Evolutionary conservation across 345 rosid genomes (phyloP).

Genomic region (Salix viminalis): DNA sequence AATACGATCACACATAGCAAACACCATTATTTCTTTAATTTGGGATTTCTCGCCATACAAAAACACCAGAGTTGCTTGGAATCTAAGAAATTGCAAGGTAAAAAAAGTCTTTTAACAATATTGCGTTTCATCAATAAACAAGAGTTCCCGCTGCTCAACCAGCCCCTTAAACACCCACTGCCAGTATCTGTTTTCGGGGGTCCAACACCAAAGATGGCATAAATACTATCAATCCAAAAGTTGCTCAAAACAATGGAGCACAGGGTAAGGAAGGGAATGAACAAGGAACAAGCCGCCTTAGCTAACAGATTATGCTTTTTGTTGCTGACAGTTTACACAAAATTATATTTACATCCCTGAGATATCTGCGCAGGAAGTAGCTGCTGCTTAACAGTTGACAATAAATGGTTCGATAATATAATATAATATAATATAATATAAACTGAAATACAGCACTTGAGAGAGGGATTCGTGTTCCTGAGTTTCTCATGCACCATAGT

Average conservation of each 20-base stretch:
- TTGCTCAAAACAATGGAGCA: not conserved
- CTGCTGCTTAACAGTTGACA: not conserved
- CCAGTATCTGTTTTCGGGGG: not conserved
- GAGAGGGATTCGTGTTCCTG: not conserved
- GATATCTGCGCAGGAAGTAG: not conserved
- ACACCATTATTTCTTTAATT: too few relatives aligned
- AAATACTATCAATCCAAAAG: not conserved
- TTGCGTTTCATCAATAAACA: not conserved
- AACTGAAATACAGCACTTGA: not conserved
- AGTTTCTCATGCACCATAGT: slow-evolving; percentile 8
- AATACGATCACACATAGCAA: too few relatives aligned
- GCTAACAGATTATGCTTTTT: not conserved
- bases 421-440: not conserved
- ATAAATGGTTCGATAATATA: not conserved
- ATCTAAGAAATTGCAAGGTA: not conserved
- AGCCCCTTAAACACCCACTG: not conserved
- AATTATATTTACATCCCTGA: not conserved
- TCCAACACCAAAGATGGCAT: not conserved
- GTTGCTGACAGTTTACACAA: not conserved
- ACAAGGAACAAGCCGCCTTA: not conserved
- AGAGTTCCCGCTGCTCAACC: not conserved
- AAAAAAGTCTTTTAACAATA: not conserved
- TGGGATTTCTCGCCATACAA: too few relatives aligned
- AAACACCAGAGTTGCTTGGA: too few relatives aligned
- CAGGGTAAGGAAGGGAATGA: not conserved